Evolutionary conservation across 139 green algal genomes (phyloP), one percentile per base, ranked within the genome.

Genomic region (Diplosphaera chodatii): DNA sequence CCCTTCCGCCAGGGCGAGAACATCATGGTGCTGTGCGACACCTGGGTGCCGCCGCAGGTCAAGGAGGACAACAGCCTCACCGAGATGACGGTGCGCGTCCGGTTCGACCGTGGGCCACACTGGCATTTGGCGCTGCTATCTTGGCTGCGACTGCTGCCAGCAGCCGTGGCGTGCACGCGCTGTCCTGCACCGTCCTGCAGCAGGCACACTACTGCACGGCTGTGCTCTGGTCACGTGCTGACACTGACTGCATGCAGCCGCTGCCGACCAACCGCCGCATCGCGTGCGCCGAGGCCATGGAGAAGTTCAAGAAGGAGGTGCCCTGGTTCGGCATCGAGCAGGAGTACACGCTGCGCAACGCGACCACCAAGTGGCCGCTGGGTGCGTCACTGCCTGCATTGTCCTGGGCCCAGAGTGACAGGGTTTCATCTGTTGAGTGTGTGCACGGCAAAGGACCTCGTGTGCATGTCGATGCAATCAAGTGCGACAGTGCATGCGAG

Each of bases 301-400:
- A 78, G 65, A 83, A 89, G 76, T 77, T 72, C 25, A 81, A 87
- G 77, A 77, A 72, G 4, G 64, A 93, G 73, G 90, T 93, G 84
- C 93, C 91, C 27, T 98, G 94, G 94, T 99, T 97, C 72, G 91
- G 94, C 55, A 96, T 97, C 67, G 94, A 98, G 55, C 87, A 96
- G 85, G 95, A 99, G 88, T 99, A 99, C 88, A 97, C 95, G 1
- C 82, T 99, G 77, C 89, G 99, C 1, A 91, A 98, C 82, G 78
- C 93, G 10, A 82, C 83, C 55, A 98, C 87, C 77, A 95, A 96
- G 78, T 99, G 95, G 95, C 95, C 95, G 8, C 85, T 99, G 64
- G 95, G 48, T 59, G 48, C 13, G n/a, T n/a, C n/a, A n/a, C n/a
- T n/a, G n/a, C n/a, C n/a, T n/a, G n/a, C n/a, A n/a, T n/a, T n/a